These are phyloP conservation scores for Colletotrichum phormii DNA, from an alignment of 2,329 filamentous ascomycete species.

Conservation along the genomic window DNA sequence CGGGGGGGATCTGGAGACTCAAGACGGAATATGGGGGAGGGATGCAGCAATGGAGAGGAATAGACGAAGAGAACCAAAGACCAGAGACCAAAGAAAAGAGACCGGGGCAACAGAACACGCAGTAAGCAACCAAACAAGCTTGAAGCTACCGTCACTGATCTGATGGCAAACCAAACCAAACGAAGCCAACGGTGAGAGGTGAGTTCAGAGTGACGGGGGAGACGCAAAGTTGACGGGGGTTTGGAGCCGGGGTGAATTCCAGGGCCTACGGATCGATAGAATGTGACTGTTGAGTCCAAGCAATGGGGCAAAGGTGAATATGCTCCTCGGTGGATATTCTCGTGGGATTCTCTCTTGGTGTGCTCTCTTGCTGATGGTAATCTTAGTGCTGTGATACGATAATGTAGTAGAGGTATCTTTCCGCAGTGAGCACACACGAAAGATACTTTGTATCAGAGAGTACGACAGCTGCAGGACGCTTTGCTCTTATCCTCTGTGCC, in stretches of 20 bases:
- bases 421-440: background rate
- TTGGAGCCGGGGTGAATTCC: background rate
- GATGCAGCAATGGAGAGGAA: background rate
- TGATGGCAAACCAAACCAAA: background rate
- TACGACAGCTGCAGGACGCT: slow-evolving; percentile 19
- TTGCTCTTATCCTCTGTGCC: slow-evolving; percentile 28
- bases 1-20: background rate
- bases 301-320: background rate
- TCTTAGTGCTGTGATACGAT: background rate
- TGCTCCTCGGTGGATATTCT: background rate
- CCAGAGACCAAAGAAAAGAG: background rate
- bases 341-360: background rate
- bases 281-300: background rate
- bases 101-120: background rate
- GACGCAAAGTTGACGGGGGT: too few relatives aligned
- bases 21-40: background rate
- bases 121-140: background rate
- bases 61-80: background rate
- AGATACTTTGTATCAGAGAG: slow-evolving; percentile 1
- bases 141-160: background rate
- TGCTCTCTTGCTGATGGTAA: background rate
- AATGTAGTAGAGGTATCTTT: background rate
- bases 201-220: slow-evolving; percentile 12
- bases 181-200: slow-evolving; percentile 3
- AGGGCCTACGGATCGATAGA: background rate